Evolutionary conservation across 768 basidiomycete species (phyloP), one percentile per base, ranked within the genome.

Genomic region (Russula foetens): DNA sequence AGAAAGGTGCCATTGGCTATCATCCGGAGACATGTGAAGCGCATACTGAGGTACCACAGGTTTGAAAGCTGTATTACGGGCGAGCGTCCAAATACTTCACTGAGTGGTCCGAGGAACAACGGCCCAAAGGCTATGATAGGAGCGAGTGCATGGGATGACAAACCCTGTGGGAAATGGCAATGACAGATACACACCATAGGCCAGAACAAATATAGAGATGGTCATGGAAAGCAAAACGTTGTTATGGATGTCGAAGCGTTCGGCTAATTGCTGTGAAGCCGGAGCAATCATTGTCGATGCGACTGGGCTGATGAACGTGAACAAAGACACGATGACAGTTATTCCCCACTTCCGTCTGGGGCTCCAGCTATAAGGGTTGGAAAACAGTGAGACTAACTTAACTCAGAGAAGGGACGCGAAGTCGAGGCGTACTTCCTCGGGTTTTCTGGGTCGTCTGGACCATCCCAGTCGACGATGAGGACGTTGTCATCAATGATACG

Each of bases 241-340:
- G 35, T 15, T 7, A 9, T 77, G 82, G 26, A 89, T 77, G 1
- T 80, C 76, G 61, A 90, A 84, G 21, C 81, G 70, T 3, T 68
- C 59, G 2, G 75, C 83, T 0, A 91, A 66, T 55, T 82, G 76
- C 4, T 63, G 60, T 0, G 77, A 73, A 0, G 87, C 88, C 0
- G 88, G 88, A 0, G 89, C 84, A 1, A 90, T 74, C 83, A 89
- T 88, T 4, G 86, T 81, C 5, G 89, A 91, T 0, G 87, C 82
- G 0, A 90, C 75, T 0, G 87, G 84, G 2, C 74, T 75, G 23
- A 86, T 84, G 67, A 86, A 85, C 0, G 85, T 85, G 67, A 85
- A 88, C 0, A 75, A 73, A 0, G 86, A 85, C 0, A 85, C 79
- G n/a, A 85, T 75, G 15, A 78, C 61, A 0, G 82, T 85, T 0